Evolutionary conservation across 192 early-diverging fungal genomes (phyloP).

Genomic region (Dimargaris xerosporica): DNA sequence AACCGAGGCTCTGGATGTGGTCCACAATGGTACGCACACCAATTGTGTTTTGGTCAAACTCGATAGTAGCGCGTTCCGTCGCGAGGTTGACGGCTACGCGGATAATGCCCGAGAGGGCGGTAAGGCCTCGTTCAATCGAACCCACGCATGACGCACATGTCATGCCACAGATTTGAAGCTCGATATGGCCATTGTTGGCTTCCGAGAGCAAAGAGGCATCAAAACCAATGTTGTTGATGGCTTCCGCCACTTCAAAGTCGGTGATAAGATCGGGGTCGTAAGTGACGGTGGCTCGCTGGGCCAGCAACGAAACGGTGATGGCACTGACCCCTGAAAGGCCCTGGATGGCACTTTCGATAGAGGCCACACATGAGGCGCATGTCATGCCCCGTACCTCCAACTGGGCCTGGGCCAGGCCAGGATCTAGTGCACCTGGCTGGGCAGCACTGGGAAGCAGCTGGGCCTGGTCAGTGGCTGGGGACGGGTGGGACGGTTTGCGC

Average conservation of each 20-base stretch:
- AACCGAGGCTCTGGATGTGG: conserved; percentile 66
- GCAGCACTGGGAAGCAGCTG: not conserved
- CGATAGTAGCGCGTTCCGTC: conserved; percentile 54
- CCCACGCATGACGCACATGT: conserved; percentile 66
- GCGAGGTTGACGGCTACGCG: conserved; percentile 58
- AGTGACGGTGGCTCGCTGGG: conserved; percentile 61
- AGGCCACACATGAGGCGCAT: conserved; percentile 81
- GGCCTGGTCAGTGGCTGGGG: not conserved
- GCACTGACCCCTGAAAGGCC: conserved; percentile 41
- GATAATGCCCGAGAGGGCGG: conserved; percentile 27
- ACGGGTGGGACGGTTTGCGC: not conserved
- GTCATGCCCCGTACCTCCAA: conserved; percentile 88
- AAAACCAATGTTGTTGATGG: conserved; percentile 60
- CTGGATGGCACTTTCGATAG: conserved; percentile 58
- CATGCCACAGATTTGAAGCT: conserved; percentile 92
- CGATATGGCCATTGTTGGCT: conserved; percentile 30
- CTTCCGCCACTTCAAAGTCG: conserved; percentile 34
- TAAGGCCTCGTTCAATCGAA: conserved; percentile 48
- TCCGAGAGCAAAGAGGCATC: conserved; percentile 41
- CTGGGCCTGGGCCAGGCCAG: conserved; percentile 18
- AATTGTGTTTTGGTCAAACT: conserved; percentile 42
- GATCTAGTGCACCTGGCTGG: not conserved
- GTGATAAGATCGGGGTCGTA: conserved; percentile 35
- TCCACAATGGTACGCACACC: conserved; percentile 70
- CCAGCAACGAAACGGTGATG: conserved; percentile 70